Conservation (phyloP, 2,329 filamentous ascomycete genomes). For the Aspergillus fructus region DNA sequence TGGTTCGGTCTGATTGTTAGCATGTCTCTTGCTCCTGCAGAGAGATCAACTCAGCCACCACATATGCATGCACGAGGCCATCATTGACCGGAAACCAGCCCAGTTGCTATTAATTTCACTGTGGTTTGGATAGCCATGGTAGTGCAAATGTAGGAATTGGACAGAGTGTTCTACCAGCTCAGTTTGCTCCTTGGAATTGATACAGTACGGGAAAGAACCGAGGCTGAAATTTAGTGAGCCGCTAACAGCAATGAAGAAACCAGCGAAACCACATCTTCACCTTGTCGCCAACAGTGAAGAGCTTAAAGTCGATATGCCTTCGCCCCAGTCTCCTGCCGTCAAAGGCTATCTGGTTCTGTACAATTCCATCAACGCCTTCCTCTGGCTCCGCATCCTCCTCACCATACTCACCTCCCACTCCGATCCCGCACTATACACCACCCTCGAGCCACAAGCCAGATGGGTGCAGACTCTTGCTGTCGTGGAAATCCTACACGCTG, state of each 20-base stretch:
- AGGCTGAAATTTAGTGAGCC: not conserved
- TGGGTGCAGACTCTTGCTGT: conserved; percentile 27
- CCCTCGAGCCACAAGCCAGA: conserved; percentile 26
- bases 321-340: conserved; percentile 1
- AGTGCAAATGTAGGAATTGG: no score
- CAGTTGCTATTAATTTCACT: no score
- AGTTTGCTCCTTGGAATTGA: no score
- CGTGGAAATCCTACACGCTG: conserved; percentile 28
- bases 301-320: not conserved
- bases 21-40: no score
- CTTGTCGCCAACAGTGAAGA: not conserved
- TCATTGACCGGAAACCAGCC: no score
- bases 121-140: no score
- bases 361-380: conserved; percentile 22
- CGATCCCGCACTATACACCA: conserved; percentile 16
- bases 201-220: not conserved
- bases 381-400: conserved; percentile 28
- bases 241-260: no score
- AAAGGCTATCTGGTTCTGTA: conserved; percentile 26
- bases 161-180: no score
- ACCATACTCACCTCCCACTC: conserved; percentile 12
- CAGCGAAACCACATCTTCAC: no score
- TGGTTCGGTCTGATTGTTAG: no score
- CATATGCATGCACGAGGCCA: no score
- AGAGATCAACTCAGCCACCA: no score